A percentile compares a stretch with the other conserved stretches of the same genome.
phyloP scores from a whole-genome alignment of 176 grass and related monocot species.

The Hyparrhenia diplandra region DNA sequence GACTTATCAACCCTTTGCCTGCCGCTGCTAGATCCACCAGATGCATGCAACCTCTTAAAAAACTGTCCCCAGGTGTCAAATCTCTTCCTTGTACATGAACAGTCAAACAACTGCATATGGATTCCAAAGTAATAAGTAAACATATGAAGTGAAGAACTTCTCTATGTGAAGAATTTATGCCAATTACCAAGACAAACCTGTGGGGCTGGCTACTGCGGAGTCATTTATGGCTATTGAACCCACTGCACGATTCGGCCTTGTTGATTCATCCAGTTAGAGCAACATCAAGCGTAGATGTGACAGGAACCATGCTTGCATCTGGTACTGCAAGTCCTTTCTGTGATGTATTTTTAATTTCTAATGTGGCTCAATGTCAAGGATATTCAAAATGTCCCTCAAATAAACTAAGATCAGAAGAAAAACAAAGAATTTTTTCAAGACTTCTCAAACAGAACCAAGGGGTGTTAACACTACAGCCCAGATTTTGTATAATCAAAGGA shows the following conservation, averaged over 20 bases:
- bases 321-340: no score
- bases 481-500: no score
- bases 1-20: constrained; percentile 92
- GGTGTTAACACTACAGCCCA: no score
- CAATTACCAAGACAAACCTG: constrained; percentile 48
- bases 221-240: constrained; percentile 78
- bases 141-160: constrained; percentile 12
- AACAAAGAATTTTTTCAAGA: no score
- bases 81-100: constrained; percentile 92
- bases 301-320: no score
- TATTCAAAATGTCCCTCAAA: no score
- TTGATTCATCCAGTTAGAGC: not conserved
- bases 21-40: constrained; percentile 88
- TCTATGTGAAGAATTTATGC: constrained; percentile 14
- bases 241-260: not conserved
- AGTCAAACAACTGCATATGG: constrained; percentile 63
- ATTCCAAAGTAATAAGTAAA: constrained; percentile 23
- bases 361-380: no score
- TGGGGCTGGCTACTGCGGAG: constrained; percentile 88
- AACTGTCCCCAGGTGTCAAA: constrained; percentile 40
- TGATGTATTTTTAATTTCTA: no score
- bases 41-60: constrained; percentile 80
- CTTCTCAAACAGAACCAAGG: no score
- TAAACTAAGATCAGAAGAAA: no score
- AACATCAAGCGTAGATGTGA: not conserved